Evolutionary conservation across 441 rosid species (phyloP).

Genomic region (Euphorbia celastroides): DNA sequence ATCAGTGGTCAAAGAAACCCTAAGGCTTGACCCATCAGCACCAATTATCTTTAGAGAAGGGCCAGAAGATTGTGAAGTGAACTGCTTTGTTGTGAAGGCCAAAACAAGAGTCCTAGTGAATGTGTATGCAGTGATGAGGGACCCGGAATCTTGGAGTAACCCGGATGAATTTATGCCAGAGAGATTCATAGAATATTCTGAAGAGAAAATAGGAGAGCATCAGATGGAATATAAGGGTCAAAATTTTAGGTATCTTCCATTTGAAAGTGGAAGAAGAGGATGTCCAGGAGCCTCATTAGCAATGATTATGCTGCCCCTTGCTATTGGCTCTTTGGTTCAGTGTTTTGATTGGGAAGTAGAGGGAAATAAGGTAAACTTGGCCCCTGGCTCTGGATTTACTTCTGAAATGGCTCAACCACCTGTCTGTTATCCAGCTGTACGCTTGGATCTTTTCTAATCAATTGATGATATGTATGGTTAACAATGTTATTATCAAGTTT

Average conservation of each 20-base stretch:
- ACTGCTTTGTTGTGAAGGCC: slow-evolving; percentile 29
- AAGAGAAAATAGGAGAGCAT: slow-evolving; percentile 43
- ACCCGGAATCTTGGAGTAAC: slow-evolving; percentile 34
- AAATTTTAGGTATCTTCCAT: slow-evolving; percentile 49
- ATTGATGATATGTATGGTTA: too few species aligned
- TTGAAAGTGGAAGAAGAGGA: slow-evolving; percentile 52
- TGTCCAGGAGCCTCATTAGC: slow-evolving; percentile 39
- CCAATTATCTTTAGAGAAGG: slow-evolving; percentile 47
- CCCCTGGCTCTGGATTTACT: slow-evolving; percentile 33
- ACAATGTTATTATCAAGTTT: too few species aligned
- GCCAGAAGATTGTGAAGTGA: slow-evolving; percentile 30
- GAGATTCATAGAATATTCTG: slow-evolving; percentile 29
- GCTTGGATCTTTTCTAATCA: slow-evolving; percentile 7
- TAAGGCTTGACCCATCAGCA: slow-evolving; percentile 47
- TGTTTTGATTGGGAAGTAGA: slow-evolving; percentile 50
- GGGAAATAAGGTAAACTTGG: slow-evolving; percentile 31
- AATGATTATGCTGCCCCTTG: slow-evolving; percentile 34
- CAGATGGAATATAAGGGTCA: slow-evolving; percentile 69
- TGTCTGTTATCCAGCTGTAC: slow-evolving; percentile 29
- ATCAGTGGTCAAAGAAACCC: slow-evolving; percentile 40
- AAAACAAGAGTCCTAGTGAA: slow-evolving; percentile 40
- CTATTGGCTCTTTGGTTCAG: slow-evolving; percentile 43
- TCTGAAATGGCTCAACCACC: slow-evolving; percentile 44
- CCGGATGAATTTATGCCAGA: slow-evolving; percentile 40
- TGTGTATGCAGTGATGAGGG: slow-evolving; percentile 45